A percentile compares a stretch with the other conserved stretches of the same genome.
phyloP scores from a whole-genome alignment of 305 asterid genomes.

The Fraxinus latifolia region DNA sequence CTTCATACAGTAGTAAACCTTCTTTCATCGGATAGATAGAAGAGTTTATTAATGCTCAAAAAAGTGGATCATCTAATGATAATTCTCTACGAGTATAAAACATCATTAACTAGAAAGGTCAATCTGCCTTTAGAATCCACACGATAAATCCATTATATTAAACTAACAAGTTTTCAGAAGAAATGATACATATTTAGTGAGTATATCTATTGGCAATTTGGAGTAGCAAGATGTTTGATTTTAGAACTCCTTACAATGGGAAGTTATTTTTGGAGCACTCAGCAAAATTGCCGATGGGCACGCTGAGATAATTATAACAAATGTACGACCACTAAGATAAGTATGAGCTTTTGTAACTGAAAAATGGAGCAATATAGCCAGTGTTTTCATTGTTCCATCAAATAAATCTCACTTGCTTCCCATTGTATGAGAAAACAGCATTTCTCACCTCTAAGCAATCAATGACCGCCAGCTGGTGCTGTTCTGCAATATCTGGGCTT shows the following conservation, averaged over 20 bases:
- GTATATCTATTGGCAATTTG: not conserved
- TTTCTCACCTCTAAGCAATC: slow-evolving; percentile 91
- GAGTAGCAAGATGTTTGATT: not conserved
- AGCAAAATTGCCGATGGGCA: not conserved
- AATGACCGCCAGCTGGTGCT: slow-evolving; percentile 96
- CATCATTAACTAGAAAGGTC: not conserved
- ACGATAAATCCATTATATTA: not conserved
- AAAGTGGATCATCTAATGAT: not conserved
- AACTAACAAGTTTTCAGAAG: not conserved
- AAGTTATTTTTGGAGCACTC: not conserved
- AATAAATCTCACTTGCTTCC: not conserved
- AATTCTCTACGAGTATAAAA: not conserved
- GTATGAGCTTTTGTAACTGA: not conserved
- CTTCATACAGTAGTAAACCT: not conserved
- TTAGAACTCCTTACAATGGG: not conserved
- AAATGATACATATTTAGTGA: not conserved
- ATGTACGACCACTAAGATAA: not conserved
- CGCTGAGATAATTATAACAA: not conserved
- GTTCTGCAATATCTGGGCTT: slow-evolving; percentile 96
- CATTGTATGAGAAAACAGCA: slow-evolving; percentile 1
- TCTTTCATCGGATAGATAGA: not conserved
- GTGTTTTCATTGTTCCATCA: not conserved
- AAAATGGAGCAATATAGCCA: not conserved
- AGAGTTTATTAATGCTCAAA: not conserved
- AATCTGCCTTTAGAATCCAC: not conserved